phyloP scores from a whole-genome alignment of 768 basidiomycete genomes.

The Trametes coccinea region DNA sequence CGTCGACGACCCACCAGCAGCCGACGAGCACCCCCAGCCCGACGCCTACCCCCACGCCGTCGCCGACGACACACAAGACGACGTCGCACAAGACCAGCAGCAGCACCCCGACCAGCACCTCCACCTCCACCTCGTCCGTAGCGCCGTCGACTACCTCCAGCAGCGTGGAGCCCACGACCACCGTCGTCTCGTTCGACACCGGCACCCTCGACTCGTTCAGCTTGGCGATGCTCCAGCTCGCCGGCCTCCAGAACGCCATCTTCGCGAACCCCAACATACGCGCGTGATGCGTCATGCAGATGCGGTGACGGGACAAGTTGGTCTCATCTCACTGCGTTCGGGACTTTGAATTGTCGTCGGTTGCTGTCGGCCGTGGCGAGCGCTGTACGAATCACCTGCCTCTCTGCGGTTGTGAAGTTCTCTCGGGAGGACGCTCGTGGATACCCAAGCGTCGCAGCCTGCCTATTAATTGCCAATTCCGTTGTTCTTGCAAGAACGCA shows the following conservation, averaged over 20 bases:
- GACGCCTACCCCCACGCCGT: conserved; percentile 9
- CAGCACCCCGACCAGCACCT: conserved; percentile 12
- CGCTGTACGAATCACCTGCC: no score
- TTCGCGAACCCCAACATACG: background rate
- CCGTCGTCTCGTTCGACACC: conserved; percentile 15
- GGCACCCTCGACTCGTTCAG: conserved; percentile 25
- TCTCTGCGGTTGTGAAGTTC: no score
- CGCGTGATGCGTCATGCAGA: background rate
- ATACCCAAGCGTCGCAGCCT: no score
- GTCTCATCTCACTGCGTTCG: no score
- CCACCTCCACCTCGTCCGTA: background rate
- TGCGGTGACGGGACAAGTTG: no score
- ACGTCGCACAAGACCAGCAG: conserved; percentile 10
- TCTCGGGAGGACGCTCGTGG: no score
- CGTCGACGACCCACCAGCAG: conserved; percentile 10
- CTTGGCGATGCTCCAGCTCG: conserved; percentile 25
- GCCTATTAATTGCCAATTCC: no score
- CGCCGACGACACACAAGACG: conserved; percentile 11
- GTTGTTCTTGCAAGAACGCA: no score
- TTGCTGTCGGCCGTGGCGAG: no score
- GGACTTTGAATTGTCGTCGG: no score
- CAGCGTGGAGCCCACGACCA: conserved; percentile 16
- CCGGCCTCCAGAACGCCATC: conserved; percentile 17
- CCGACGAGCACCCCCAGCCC: conserved; percentile 9
- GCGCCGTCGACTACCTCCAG: conserved; percentile 13